Base-by-base conservation (phyloP, 2,329 filamentous ascomycete species). In the Epicoccum nigrum region DNA sequence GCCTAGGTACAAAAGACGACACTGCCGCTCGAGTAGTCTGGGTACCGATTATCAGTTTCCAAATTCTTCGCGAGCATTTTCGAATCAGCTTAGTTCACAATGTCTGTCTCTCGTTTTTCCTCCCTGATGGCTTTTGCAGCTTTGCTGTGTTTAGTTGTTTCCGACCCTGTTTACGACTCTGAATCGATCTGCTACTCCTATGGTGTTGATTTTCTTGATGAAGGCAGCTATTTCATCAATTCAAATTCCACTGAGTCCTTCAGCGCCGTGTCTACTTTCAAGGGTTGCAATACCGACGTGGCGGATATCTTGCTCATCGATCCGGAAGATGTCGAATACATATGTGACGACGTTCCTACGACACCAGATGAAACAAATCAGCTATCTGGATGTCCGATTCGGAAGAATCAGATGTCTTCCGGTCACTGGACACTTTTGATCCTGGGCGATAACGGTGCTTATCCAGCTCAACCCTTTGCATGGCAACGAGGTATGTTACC, bases 201-300 rank as follows among this genome's bases (percentile, higher is more conserved):
- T 45, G 73, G 73, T 42, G 67, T 75, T 15, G 77, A 80, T 56
- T 80, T 76, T 46, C 61, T 76, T 38, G 71, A 75, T 55, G 75
- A 73, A 28, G 71, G 70, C 2, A 56, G 63, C 15, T 80, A 78
- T 63, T 80, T 78, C 60, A 77, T 79, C 59, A 77, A 79, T 58
- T 69, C 69, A 8, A 59, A 67, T 13, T 77, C 74, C 0, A 64
- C 60, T 3, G 74, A 76, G 2, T 59, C 60, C 4, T 80, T 79
- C 56, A 77, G 74, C 15, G 73, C 73, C 17, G 73, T 77, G 4
- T 74, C 74, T 4, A 71, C 76, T 34, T 79, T 79, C 51, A 59
- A 71, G 41, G 75, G 76, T 25, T 79, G 77, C 59, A 69, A 75
- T 30, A 59, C 65, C 28, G 75, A 74, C 43, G 56, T 68, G 34